phyloP scores from a whole-genome alignment of 179 eudicot genomes.

The Beta macrorhiza region DNA sequence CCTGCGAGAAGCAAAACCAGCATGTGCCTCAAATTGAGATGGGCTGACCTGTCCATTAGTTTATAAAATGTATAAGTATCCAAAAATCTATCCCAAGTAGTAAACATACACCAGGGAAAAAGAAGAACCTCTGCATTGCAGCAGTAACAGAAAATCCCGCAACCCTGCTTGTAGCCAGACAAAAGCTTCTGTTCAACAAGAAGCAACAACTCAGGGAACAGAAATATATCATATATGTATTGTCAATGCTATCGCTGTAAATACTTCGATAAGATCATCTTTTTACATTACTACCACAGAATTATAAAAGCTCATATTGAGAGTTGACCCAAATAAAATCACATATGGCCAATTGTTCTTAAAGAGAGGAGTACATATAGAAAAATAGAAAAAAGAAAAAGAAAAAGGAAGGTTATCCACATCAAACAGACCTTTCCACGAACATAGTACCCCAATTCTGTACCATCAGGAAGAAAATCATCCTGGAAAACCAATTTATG shows the following conservation, averaged over 20 bases:
- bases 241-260: background rate
- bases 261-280: background rate
- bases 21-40: conserved; percentile 51
- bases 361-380: background rate
- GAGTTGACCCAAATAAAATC: background rate
- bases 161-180: conserved; percentile 39
- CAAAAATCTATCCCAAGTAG: background rate
- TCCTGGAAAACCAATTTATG: conserved; percentile 69
- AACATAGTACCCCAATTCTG: conserved; percentile 58
- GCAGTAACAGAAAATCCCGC: conserved; percentile 40
- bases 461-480: conserved; percentile 69
- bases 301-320: background rate
- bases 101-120: conserved; percentile 7
- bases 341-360: background rate
- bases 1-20: conserved; percentile 40
- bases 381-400: background rate
- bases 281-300: background rate
- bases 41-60: conserved; percentile 43
- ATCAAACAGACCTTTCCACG: conserved; percentile 55
- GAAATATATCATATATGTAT: background rate
- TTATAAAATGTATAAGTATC: background rate
- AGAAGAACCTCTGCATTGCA: conserved; percentile 37
- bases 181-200: conserved; percentile 36
- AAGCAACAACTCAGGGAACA: conserved; percentile 19
- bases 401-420: background rate